Evolutionary conservation across 2,329 filamentous ascomycete species (phyloP), one percentile per base, ranked within the genome.

Genomic region (Clonostachys rhizophaga): DNA sequence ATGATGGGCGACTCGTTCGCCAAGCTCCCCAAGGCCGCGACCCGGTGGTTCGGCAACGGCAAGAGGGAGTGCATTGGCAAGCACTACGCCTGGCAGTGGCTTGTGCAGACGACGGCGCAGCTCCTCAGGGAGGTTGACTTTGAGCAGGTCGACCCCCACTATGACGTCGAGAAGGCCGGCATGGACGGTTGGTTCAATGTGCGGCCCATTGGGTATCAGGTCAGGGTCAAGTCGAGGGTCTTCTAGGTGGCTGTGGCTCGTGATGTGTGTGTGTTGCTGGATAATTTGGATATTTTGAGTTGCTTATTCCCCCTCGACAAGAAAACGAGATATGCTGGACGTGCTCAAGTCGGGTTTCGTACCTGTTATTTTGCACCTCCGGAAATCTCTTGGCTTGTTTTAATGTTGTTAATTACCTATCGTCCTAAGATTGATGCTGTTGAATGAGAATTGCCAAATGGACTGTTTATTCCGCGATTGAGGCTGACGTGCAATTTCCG

Each of bases 181-280:
- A 37, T 40, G 47, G 66, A 81, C 53, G 69, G 78, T 13, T 70
- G 77, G 69, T 81, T 80, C 52, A 78, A 77, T 44, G 55, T 76
- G 5, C 60, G 74, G 51, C 78, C 76, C 0, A 57, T 74, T 40
- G 68, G 64, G 13, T 73, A 79, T 40, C 54, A 58, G 17, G 69
- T 71, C 43, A 70, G 60, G 58, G 68, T 72, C 10, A 71, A 65
- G 60, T 53, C 67, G 35, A 66, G 73, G 24, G 37, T 30, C 14
- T 34, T 42, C 40, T 20, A 18, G 9, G 40, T 18, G 16, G 6
- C 16, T 14, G 17, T 18, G 40, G 16, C 14, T 17, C 40, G 9
- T 30, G 8, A 10, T 30, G 24, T 30, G 24, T 10, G 6, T 24
- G 24, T 24, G 24, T 30, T 10, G 8, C 24, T 30, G 24, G 9